Percentiles rank a stretch among this genome's conserved stretches.
Conservation (phyloP, 2,329 filamentous ascomycete species). For the Lasiodiplodia sp. region DNA sequence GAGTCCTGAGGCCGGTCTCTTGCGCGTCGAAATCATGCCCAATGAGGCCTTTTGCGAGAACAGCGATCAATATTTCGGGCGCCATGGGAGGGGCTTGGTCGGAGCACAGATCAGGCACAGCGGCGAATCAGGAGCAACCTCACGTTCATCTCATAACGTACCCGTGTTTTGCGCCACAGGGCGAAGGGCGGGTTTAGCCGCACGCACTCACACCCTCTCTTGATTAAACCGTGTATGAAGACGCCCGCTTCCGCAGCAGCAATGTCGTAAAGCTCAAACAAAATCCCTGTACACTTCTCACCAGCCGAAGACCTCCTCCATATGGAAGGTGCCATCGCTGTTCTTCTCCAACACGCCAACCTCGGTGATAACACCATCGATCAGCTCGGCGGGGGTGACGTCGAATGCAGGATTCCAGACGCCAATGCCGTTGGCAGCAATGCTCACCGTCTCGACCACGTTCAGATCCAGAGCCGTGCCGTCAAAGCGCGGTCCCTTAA, state of each 20-base stretch:
- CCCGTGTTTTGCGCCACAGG: not conserved
- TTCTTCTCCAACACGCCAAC: conserved; percentile 84
- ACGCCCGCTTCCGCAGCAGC: conserved; percentile 31
- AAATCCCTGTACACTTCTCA: conserved; percentile 37
- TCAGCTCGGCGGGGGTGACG: conserved; percentile 85
- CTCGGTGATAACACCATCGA: conserved; percentile 95
- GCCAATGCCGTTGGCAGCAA: conserved; percentile 75
- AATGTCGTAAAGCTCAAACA: conserved; percentile 34
- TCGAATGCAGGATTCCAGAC: conserved; percentile 99
- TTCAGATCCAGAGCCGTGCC: conserved; percentile 70
- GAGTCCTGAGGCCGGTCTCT: not conserved
- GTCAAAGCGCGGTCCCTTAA: conserved; percentile 75
- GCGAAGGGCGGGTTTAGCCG: not conserved
- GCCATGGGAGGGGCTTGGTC: not conserved
- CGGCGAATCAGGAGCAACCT: conserved; percentile 16
- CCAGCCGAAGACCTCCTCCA: conserved; percentile 53
- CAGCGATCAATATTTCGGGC: conserved; percentile 13
- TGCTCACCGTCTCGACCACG: conserved; percentile 75
- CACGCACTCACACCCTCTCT: not conserved
- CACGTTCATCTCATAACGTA: conserved; percentile 31
- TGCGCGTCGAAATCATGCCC: conserved; percentile 1
- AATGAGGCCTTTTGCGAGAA: not conserved
- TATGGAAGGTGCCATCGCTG: conserved; percentile 71
- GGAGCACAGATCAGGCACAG: conserved; percentile 18
- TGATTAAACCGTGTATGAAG: not conserved